phyloP scores from a whole-genome alignment of 345 rosid genomes.

The Chamaenerion angustifolium region DNA sequence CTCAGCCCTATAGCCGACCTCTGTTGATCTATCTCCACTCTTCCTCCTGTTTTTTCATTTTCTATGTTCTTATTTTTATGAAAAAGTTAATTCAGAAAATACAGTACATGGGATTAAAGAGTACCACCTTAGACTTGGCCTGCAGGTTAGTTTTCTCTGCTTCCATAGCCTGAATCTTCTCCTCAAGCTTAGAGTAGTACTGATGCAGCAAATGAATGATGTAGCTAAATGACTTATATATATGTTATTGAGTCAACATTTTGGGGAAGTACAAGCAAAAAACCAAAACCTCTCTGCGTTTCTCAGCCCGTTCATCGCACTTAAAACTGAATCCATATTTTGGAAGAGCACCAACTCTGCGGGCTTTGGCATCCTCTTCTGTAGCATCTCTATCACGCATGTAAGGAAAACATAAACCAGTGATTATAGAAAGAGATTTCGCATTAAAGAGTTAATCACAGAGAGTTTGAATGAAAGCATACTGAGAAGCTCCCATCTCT shows the following conservation, averaged over 20 bases:
- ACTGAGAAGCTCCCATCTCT: too few species aligned
- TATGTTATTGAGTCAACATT: neutral
- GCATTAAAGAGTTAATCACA: too few species aligned
- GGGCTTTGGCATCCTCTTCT: constrained; percentile 45
- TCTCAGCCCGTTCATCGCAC: constrained; percentile 95
- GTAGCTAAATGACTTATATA: neutral
- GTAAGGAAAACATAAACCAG: constrained; percentile 12
- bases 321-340: constrained; percentile 89
- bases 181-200: constrained; percentile 93
- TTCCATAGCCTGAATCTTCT: constrained; percentile 90
- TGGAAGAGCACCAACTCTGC: constrained; percentile 61
- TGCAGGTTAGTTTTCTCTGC: constrained; percentile 58
- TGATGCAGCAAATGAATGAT: constrained; percentile 18
- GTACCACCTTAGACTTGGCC: constrained; percentile 79
- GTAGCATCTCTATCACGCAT: constrained; percentile 24
- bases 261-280: constrained; percentile 4
- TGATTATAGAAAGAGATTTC: too few species aligned
- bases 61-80: neutral
- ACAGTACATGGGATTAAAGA: neutral
- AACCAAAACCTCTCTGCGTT: constrained; percentile 71
- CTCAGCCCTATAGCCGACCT: too few species aligned
- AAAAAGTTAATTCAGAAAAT: too few species aligned
- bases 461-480: too few species aligned
- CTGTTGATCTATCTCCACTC: too few species aligned
- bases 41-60: too few species aligned